Evolutionary conservation across 805 yeast genomes (phyloP), one percentile per base, ranked within the genome.

Genomic region (Jamesozyma piceae): DNA sequence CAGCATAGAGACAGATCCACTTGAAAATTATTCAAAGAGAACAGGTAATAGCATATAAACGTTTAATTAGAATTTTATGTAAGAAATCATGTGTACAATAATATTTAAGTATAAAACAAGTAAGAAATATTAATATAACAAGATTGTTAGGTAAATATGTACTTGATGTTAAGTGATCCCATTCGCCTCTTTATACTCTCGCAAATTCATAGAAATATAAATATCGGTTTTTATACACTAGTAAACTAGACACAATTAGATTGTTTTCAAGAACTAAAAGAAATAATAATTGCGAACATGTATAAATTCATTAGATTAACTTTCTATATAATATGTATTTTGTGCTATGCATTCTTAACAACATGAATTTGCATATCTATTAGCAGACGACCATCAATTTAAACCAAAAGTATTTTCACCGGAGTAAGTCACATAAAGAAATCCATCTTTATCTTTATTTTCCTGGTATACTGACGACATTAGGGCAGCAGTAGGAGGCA

Each of bases 371-470:
- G 11, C 11, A 26, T 26, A 26, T 26, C 11, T 9, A 26, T 26
- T 26, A 9, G 11, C 28, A 8, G 8, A 26, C 11, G 11, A 9
- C 11, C 8, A 26, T 26, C 11, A 26, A 26, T 26, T 26, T 26
- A 4, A 4, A 15, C 98, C 98, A 69, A 92, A 92, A 5, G 98
- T 92, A 68, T 92, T 92, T 67, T 92, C 98, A 38, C 98, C 97
- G 5, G 96, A 85, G 69, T 90, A 90, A 49, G 95, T 77, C 50
- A 92, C 90, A 67, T 92, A 92, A 59, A 92, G 77, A 66, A 92
- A 92, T 30, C 98, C 98, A 63, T 92, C 98, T 60, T 90, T 90
- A 62, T 92, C 98, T 68, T 88, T 88, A 67, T 92, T 95, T 65
- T 92, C 97, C 57, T 89, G 95, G 61, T 92, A 92, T 50, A 92